These are phyloP conservation scores for Moesziomyces parantarcticus DNA, from an alignment of 1,284 basidiomycete genomes.

Conservation along the genomic window DNA sequence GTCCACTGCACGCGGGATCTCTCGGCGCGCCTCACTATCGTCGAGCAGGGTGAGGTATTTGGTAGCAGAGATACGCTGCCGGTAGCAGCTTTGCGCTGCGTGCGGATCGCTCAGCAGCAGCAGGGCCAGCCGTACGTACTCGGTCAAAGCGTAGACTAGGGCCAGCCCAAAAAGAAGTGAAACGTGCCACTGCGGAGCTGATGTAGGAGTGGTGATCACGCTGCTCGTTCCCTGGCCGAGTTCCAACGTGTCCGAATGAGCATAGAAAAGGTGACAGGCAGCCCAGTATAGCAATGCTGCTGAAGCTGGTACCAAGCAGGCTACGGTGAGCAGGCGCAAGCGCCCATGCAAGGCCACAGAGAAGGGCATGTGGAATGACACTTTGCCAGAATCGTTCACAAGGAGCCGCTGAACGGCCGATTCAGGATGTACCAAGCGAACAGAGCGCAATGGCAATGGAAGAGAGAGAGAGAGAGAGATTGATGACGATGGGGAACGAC, in stretches of 20 bases:
- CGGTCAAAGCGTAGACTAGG: constrained; percentile 12
- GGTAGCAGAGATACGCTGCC: constrained; percentile 10
- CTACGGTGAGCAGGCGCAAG: background rate
- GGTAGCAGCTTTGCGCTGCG: constrained; percentile 12
- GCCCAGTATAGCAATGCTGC: background rate
- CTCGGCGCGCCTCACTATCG: background rate
- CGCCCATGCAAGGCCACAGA: background rate
- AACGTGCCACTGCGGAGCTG: constrained; percentile 1
- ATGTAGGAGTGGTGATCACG: background rate
- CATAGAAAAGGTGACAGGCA: background rate
- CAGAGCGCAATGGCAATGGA: background rate
- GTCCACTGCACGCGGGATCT: background rate
- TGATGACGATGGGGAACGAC: background rate
- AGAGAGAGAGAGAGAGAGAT: background rate
- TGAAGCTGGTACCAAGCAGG: background rate
- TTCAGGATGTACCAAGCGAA: background rate
- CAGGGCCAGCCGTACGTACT: constrained; percentile 14
- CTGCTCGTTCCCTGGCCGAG: background rate
- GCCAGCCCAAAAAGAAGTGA: constrained; percentile 3
- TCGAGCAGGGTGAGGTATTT: background rate
- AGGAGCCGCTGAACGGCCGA: background rate
- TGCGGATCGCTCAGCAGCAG: constrained; percentile 17
- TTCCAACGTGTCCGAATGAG: background rate
- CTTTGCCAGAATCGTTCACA: background rate
- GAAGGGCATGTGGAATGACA: background rate